Percentiles rank a stretch among this genome's conserved stretches.
Evolutionary conservation across 2,329 filamentous ascomycete genomes (phyloP).

Genomic region (Chrysoporthe cubensis): DNA sequence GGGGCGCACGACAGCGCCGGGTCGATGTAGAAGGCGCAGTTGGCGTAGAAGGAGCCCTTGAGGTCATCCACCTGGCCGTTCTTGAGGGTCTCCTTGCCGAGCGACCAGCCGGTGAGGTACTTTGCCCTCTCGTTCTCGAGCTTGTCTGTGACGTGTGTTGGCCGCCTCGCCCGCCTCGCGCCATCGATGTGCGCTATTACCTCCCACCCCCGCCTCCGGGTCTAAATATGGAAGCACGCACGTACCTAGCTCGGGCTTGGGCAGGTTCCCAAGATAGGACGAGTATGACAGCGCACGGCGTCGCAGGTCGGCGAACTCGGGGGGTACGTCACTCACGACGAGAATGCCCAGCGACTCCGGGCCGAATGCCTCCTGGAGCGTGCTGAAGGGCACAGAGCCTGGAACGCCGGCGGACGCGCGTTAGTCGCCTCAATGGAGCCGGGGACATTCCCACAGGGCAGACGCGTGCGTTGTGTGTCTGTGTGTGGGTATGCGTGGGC

Average conservation of each 20-base stretch:
- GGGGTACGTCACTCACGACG: slow-evolving; percentile 83
- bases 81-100: slow-evolving; percentile 79
- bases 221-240: not conserved
- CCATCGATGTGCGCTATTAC: not conserved
- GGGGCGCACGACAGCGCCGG: slow-evolving; percentile 62
- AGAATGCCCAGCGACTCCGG: slow-evolving; percentile 90
- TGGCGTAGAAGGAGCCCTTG: slow-evolving; percentile 84
- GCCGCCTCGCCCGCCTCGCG: not conserved
- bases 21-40: slow-evolving; percentile 78
- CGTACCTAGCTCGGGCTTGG: slow-evolving; percentile 67
- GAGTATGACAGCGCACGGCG: slow-evolving; percentile 80
- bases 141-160: slow-evolving; percentile 44
- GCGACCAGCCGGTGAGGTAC: slow-evolving; percentile 76
- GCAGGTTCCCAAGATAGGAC: slow-evolving; percentile 84
- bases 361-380: slow-evolving; percentile 81
- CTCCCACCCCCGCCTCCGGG: not conserved
- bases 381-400: slow-evolving; percentile 71
- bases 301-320: slow-evolving; percentile 72
- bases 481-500: slow-evolving; percentile 1
- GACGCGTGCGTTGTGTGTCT: not conserved
- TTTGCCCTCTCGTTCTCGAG: slow-evolving; percentile 64
- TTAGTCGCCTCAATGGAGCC: slow-evolving; percentile 6
- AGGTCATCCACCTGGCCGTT: slow-evolving; percentile 77
- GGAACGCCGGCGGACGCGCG: slow-evolving; percentile 22
- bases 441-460: not conserved